Conservation (phyloP, 2,329 filamentous ascomycete species). For the Fusarium oligoseptatum region DNA sequence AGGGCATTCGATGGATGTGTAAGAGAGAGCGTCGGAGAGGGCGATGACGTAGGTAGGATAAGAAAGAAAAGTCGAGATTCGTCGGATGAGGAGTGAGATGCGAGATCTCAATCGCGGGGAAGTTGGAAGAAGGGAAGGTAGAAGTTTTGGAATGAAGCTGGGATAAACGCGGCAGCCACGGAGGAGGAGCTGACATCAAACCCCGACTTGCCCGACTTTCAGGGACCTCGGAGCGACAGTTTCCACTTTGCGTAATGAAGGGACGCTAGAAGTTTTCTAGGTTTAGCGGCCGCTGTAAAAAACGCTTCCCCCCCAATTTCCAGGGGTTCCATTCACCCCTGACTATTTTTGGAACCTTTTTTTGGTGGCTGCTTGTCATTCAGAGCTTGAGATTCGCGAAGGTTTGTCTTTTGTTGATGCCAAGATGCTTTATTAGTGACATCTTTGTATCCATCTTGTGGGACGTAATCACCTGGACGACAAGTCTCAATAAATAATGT, state of each 20-base stretch:
- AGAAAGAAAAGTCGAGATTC: not conserved
- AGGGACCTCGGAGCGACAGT: slow-evolving; percentile 32
- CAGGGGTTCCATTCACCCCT: slow-evolving; percentile 24
- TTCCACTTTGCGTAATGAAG: slow-evolving; percentile 27
- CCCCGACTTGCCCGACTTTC: slow-evolving; percentile 7
- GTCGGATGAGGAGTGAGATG: not conserved
- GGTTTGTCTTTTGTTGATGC: not conserved
- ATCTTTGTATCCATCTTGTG: not conserved
- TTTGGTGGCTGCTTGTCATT: slow-evolving; percentile 15
- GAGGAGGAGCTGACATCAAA: slow-evolving; percentile 9
- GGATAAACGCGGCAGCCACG: slow-evolving; percentile 28
- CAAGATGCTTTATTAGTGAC: not conserved
- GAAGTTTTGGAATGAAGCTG: not conserved
- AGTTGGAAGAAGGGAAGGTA: not conserved
- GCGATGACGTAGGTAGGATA: not conserved
- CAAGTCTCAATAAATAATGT: not conserved
- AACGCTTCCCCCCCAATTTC: slow-evolving; percentile 1
- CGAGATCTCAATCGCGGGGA: not conserved
- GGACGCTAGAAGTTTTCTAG: slow-evolving; percentile 25
- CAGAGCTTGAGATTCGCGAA: slow-evolving; percentile 16
- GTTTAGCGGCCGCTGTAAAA: slow-evolving; percentile 20
- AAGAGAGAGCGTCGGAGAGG: not conserved
- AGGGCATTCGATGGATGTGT: slow-evolving; percentile 28
- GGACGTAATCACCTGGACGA: not conserved
- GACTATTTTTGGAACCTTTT: slow-evolving; percentile 33